Base-by-base conservation (phyloP, 2,329 filamentous ascomycete species). In the Elsinoe fawcettii region DNA sequence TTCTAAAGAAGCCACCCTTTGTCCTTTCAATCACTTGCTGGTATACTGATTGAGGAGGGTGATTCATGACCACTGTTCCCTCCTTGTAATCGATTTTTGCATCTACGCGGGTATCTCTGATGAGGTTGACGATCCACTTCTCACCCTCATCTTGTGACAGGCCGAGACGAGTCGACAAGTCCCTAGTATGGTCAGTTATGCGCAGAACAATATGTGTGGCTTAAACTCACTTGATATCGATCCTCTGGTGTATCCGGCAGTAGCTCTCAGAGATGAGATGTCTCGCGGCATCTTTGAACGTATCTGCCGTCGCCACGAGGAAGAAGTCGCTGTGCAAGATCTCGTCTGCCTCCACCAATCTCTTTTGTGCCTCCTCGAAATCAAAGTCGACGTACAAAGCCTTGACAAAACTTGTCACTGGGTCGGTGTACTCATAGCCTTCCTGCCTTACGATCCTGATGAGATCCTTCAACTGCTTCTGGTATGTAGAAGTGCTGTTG, bases 81-180 rank as follows among this genome's bases (percentile, higher is more conserved):
- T 95, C 89, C 79, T 97, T 90, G 78, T 95, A 96, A 77, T 99
- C 93, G 71, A 97, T 97, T 84, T 99, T 99, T 68, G 93, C 93
- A 70, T 99, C 93, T 62, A 99, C 88, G 62, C 91, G 84, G 22
- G 93, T 99, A 76, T 99, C 93, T 63, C 93, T 87, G 75, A 99
- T 99, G 63, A 99, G 82, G 79, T 99, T 99, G 67, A 99, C 93
- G 69, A 99, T 99, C 93, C 93, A 99, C 80, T 99, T 99, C 84
- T 99, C 93, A 67, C 93, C 93, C 69, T 97, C 93, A 70, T 95
- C 90, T 67, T 91, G 86, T 71, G 87, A 90, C 63, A 99, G 81
- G 63, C 92, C 93, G 60, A 99, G 84, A 71, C 93, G 88, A 62
- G 85, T 87, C 63, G 90, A 96, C 59, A 99, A 83, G 67, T 97